A percentile compares a stretch with the other conserved stretches of the same genome.
Conservation (phyloP, 2,329 filamentous ascomycete genomes). For the Cordyceps militaris region DNA sequence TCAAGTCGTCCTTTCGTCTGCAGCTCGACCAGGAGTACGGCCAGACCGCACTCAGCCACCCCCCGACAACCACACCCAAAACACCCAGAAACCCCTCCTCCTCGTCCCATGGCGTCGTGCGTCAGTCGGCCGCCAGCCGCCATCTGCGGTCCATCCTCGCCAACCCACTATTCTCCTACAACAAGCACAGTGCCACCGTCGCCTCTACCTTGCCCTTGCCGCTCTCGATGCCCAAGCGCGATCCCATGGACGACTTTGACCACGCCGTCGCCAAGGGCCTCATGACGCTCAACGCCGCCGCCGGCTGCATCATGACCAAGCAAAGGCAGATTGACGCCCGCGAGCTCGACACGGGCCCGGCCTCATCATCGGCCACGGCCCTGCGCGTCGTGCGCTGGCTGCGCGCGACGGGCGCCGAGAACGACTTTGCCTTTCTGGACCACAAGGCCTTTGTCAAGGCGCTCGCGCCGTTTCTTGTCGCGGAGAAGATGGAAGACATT, state of each 20-base stretch:
- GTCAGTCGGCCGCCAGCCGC: conserved; percentile 34
- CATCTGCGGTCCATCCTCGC: conserved; percentile 51
- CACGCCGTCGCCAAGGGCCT: conserved; percentile 48
- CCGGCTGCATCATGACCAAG: conserved; percentile 46
- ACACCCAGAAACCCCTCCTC: conserved; percentile 8
- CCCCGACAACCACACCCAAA: conserved; percentile 21
- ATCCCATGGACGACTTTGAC: conserved; percentile 50
- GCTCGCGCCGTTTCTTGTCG: conserved; percentile 44
- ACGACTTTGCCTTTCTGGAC: conserved; percentile 38
- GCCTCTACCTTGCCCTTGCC: not conserved
- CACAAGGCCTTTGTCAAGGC: conserved; percentile 30
- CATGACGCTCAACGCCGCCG: conserved; percentile 47
- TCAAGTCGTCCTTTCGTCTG: conserved; percentile 50
- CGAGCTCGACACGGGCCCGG: conserved; percentile 25
- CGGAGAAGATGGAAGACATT: conserved; percentile 44
- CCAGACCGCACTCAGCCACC: conserved; percentile 21
- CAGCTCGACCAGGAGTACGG: conserved; percentile 54
- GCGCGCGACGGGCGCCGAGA: conserved; percentile 41
- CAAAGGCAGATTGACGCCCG: conserved; percentile 33
- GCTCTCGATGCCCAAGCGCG: conserved; percentile 21
- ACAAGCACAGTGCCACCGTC: conserved; percentile 16
- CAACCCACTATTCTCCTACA: conserved; percentile 47
- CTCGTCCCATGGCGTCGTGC: conserved; percentile 23
- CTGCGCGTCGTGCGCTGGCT: conserved; percentile 48
- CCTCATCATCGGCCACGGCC: conserved; percentile 36